Conservation (phyloP, 2,329 filamentous ascomycete species). For the Fusarium denticulatum region DNA sequence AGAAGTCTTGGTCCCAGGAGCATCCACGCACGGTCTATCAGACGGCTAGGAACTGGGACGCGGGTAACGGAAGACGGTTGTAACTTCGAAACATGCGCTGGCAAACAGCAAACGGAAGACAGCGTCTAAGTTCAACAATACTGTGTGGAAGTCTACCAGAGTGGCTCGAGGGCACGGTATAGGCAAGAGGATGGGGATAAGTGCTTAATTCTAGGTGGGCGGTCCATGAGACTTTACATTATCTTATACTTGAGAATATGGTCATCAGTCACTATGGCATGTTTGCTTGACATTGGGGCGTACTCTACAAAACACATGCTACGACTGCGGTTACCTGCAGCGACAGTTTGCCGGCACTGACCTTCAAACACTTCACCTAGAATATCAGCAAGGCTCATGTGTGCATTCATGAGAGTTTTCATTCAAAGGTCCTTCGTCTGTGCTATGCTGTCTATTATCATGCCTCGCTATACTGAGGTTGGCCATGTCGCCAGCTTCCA, state of each 20-base stretch:
- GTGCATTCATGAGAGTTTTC: constrained; percentile 3
- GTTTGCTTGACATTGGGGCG: constrained; percentile 7
- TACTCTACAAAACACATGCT: constrained; percentile 6
- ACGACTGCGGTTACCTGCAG: constrained; percentile 34
- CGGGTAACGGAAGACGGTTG: constrained; percentile 32
- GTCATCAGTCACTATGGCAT: neutral
- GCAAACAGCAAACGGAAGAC: constrained; percentile 24
- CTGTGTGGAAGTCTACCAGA: neutral
- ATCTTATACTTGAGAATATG: neutral
- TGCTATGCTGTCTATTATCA: constrained; percentile 11
- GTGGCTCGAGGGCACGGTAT: neutral
- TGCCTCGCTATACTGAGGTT: constrained; percentile 1
- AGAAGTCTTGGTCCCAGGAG: neutral
- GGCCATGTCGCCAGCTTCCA: constrained; percentile 6
- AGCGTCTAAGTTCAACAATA: neutral
- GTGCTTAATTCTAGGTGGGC: neutral
- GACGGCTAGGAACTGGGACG: constrained; percentile 22
- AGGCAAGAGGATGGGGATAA: neutral
- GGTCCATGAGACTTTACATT: neutral
- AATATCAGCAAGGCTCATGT: neutral
- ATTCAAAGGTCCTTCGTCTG: constrained; percentile 16
- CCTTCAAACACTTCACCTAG: neutral
- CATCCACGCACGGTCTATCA: neutral
- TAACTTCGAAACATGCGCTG: constrained; percentile 25
- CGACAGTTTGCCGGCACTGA: constrained; percentile 25